Evolutionary conservation across 257 asterid species (phyloP).

Genomic region (Cruciata laevipes): DNA sequence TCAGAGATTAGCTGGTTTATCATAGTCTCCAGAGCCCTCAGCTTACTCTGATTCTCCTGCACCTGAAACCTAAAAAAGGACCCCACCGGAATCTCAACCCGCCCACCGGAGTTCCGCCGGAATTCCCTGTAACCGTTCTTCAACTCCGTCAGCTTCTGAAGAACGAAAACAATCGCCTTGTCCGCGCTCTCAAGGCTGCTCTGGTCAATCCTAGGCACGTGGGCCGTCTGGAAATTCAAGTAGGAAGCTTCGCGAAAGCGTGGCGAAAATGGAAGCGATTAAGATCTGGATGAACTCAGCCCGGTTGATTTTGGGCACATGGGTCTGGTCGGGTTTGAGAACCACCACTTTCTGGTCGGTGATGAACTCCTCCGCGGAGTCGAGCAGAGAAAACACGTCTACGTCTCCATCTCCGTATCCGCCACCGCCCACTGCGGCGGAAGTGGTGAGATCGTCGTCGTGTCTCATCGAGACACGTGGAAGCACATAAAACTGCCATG

Average conservation of each 20-base stretch:
- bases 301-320: slow-evolving; percentile 14
- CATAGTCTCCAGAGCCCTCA: slow-evolving; percentile 75
- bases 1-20: slow-evolving; percentile 69
- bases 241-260: slow-evolving; percentile 82
- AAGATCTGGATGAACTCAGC: slow-evolving; percentile 38
- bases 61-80: slow-evolving; percentile 73
- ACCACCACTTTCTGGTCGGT: slow-evolving; percentile 86
- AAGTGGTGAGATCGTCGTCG: slow-evolving; percentile 10
- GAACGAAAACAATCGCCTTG: slow-evolving; percentile 51
- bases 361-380: slow-evolving; percentile 83
- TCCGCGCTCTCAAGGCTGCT: slow-evolving; percentile 62
- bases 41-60: slow-evolving; percentile 99
- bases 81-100: slow-evolving; percentile 47
- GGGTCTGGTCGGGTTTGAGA: slow-evolving; percentile 60
- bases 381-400: slow-evolving; percentile 55
- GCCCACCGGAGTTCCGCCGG: slow-evolving; percentile 25
- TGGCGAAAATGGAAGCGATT: slow-evolving; percentile 59
- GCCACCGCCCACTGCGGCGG: slow-evolving; percentile 30
- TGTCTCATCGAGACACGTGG: no score
- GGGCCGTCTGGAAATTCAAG: slow-evolving; percentile 83
- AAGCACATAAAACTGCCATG: no score
- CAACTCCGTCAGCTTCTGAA: slow-evolving; percentile 65
- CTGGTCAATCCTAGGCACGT: slow-evolving; percentile 65
- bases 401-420: no score
- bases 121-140: slow-evolving; percentile 45